phyloP scores from a whole-genome alignment of 176 grass and related monocot species.

The Ensete glaucum region DNA sequence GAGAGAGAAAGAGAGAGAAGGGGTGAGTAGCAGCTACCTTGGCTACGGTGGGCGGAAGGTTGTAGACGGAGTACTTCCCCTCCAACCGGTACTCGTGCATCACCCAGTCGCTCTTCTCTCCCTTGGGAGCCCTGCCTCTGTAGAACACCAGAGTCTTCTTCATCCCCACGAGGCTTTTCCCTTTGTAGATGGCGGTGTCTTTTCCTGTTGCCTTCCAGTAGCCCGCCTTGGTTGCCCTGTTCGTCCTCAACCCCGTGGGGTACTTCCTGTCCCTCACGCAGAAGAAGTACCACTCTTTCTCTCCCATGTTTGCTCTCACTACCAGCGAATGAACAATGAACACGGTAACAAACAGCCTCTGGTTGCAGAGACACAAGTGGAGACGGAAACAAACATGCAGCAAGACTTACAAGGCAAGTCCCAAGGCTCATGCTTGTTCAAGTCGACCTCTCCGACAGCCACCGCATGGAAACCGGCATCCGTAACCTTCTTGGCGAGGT shows the following conservation, averaged over 20 bases:
- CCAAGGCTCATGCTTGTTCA: slow-evolving; percentile 76
- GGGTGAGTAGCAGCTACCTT: background rate
- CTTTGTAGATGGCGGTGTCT: slow-evolving; percentile 52
- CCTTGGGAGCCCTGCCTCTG: slow-evolving; percentile 65
- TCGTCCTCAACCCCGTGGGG: slow-evolving; percentile 64
- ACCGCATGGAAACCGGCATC: slow-evolving; percentile 38
- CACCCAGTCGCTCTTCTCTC: slow-evolving; percentile 67
- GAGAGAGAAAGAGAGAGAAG: background rate
- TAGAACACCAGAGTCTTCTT: slow-evolving; percentile 99
- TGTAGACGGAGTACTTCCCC: slow-evolving; percentile 24
- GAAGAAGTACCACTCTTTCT: slow-evolving; percentile 93
- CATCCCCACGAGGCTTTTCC: slow-evolving; percentile 54
- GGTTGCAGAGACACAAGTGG: background rate
- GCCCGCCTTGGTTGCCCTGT: slow-evolving; percentile 58
- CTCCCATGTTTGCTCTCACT: slow-evolving; percentile 66
- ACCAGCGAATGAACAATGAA: background rate
- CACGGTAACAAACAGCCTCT: background rate
- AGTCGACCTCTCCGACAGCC: slow-evolving; percentile 51
- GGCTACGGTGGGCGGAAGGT: background rate
- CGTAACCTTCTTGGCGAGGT: slow-evolving; percentile 52
- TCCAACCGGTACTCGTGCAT: slow-evolving; percentile 81
- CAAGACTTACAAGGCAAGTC: slow-evolving; percentile 52
- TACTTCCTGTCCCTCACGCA: slow-evolving; percentile 76
- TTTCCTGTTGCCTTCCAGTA: slow-evolving; percentile 93
- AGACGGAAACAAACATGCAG: background rate